Evolutionary conservation across 2,329 filamentous ascomycete species (phyloP), one percentile per base, ranked within the genome.

Genomic region (Cadophora gregata): DNA sequence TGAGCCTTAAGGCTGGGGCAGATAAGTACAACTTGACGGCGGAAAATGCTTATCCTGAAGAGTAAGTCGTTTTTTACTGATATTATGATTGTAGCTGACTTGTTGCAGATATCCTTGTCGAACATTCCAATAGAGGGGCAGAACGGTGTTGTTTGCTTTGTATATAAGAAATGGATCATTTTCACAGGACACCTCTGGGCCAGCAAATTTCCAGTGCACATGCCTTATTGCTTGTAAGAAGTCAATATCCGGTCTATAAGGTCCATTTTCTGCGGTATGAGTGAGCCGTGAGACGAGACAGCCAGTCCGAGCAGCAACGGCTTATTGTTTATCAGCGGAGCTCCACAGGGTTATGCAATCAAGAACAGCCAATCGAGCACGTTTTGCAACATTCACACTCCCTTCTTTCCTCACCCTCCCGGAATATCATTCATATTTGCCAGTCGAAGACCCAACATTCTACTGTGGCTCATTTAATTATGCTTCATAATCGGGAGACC

Each of bases 11-110:
- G 84, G 84, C 51, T 78, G 83, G 69, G 87, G 88, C 82, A 84
- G 88, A 93, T 79, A 87, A 90, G 80, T 88, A 96, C 75, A 80
- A 81, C 70, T 76, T 92, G 75, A 80, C 83, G 38, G 81, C 83
- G 75, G 89, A 94, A 76, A 86, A 90, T 76, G 85, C 90, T 67
- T 97, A 97, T 80, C 82, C 86, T 38, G 84, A 85, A 60, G 79
- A 83, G 91, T 93, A 81, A 80, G 90, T 88, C 31, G 38, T 70
- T 56, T 16, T 4, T 14, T 14, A 19, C 60, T 10, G 38, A 62
- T 21, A 14, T 27, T 38, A 33, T 33, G 47, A 62, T 36, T 64
- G 66, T 58, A 21, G 77, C 74, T 80, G 80, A 73, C 80, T 62
- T 63, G 36, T 36, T 67, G 64, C 75, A 88, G 86, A 71, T 90